Conservation (phyloP, 352 stramenopile genomes). For the Blastocystis sp. region DNA sequence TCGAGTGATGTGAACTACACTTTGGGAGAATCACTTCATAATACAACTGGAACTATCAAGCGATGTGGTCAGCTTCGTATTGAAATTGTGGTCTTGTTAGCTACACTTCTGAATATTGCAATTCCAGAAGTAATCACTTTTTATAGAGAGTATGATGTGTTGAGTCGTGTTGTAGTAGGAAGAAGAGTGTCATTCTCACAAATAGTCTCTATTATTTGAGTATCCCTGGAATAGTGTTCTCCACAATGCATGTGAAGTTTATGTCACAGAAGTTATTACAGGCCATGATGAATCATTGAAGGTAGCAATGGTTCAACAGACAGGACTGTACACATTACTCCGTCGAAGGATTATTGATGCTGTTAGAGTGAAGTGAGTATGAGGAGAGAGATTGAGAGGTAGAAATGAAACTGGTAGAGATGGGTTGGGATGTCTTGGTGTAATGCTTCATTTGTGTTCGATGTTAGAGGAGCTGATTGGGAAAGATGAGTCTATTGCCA, state of each 20-base stretch:
- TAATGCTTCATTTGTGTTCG: background rate
- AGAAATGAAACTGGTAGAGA: background rate
- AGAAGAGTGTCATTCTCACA: background rate
- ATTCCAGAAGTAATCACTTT: background rate
- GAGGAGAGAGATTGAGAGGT: background rate
- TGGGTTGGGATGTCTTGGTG: background rate
- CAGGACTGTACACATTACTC: background rate
- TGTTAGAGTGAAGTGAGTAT: background rate
- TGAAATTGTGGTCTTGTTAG: slow-evolving; percentile 4
- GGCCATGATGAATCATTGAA: background rate
- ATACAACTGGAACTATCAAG: background rate
- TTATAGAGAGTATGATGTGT: background rate
- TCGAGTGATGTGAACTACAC: background rate
- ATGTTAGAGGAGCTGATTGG: background rate
- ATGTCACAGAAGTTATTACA: background rate
- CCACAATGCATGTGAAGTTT: slow-evolving; percentile 31
- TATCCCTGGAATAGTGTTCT: slow-evolving; percentile 34
- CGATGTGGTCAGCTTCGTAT: background rate
- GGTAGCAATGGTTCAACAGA: background rate
- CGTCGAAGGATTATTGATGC: background rate
- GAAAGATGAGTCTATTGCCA: background rate
- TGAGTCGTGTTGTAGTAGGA: background rate
- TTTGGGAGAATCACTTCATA: background rate
- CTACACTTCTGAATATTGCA: background rate
- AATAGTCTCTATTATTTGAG: background rate